Percentiles rank a stretch among this genome's conserved stretches.
Evolutionary conservation across 2,329 filamentous ascomycete genomes (phyloP).

Genomic region (Epichloe gansuensis): DNA sequence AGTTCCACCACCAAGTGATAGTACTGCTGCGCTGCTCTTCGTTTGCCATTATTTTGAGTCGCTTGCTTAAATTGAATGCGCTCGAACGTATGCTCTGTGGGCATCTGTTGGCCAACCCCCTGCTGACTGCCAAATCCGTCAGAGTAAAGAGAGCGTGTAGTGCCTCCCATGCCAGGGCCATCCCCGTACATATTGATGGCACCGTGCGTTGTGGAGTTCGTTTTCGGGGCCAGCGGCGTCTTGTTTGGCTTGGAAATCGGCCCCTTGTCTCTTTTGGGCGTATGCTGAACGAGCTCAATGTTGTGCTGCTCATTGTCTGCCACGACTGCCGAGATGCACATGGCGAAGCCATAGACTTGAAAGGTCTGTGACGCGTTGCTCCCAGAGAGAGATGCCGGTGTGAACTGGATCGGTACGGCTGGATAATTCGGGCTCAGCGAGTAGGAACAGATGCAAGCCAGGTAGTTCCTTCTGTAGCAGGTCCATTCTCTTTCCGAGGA

Average conservation of each 20-base stretch:
- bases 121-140: slow-evolving; percentile 24
- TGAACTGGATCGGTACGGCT: slow-evolving; percentile 37
- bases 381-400: slow-evolving; percentile 15
- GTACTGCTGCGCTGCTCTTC: slow-evolving; percentile 80
- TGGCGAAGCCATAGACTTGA: slow-evolving; percentile 61
- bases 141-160: slow-evolving; percentile 25
- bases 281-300: slow-evolving; percentile 81
- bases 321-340: slow-evolving; percentile 74
- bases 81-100: slow-evolving; percentile 58
- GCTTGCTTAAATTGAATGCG: slow-evolving; percentile 91
- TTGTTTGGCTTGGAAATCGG: slow-evolving; percentile 63
- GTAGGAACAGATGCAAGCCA: slow-evolving; percentile 72
- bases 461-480: slow-evolving; percentile 85
- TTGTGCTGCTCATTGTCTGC: slow-evolving; percentile 61
- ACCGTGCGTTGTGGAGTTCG: slow-evolving; percentile 41
- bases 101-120: slow-evolving; percentile 22
- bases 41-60: slow-evolving; percentile 86
- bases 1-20: slow-evolving; percentile 85
- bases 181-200: slow-evolving; percentile 31
- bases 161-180: slow-evolving; percentile 15
- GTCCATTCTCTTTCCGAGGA: slow-evolving; percentile 69
- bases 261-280: slow-evolving; percentile 81
- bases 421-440: slow-evolving; percentile 46
- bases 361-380: slow-evolving; percentile 33
- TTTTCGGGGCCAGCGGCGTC: slow-evolving; percentile 53